phyloP scores from a whole-genome alignment of 768 basidiomycete species.

The Suillus discolor region DNA sequence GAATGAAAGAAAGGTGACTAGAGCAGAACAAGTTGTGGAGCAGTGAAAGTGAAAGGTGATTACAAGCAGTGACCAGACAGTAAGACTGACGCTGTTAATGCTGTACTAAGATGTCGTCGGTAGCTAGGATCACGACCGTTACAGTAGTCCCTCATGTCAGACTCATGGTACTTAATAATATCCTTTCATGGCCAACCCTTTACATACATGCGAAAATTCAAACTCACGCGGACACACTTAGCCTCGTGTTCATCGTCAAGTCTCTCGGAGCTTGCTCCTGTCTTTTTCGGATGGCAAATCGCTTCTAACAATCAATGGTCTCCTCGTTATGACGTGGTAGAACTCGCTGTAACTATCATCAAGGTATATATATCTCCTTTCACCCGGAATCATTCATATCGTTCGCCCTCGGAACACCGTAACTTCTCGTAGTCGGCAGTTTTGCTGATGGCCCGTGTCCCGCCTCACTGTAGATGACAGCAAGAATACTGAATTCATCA shows the following conservation, averaged over 20 bases:
- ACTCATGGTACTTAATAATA: not conserved
- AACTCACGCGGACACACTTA: not conserved
- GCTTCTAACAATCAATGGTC: not conserved
- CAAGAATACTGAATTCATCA: not conserved
- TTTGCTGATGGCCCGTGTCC: not conserved
- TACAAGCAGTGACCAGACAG: conserved; percentile 3
- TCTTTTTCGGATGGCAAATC: not conserved
- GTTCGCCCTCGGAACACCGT: not conserved
- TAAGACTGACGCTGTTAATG: not conserved
- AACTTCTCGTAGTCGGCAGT: not conserved
- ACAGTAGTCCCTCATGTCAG: conserved; percentile 3
- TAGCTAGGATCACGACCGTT: not conserved
- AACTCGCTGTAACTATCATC: not conserved
- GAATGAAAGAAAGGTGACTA: not conserved
- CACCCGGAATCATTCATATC: not conserved
- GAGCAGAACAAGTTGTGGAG: not conserved
- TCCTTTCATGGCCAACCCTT: conserved; percentile 4
- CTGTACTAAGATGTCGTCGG: not conserved
- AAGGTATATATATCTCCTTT: conserved; percentile 1
- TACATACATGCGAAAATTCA: conserved; percentile 8
- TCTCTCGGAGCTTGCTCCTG: not conserved
- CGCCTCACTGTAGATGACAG: not conserved
- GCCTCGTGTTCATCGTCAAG: conserved; percentile 1
- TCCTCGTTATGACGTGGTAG: not conserved
- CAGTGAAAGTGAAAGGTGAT: conserved; percentile 10